Evolutionary conservation across 768 basidiomycete species (phyloP).

Genomic region (Suillus discolor): DNA sequence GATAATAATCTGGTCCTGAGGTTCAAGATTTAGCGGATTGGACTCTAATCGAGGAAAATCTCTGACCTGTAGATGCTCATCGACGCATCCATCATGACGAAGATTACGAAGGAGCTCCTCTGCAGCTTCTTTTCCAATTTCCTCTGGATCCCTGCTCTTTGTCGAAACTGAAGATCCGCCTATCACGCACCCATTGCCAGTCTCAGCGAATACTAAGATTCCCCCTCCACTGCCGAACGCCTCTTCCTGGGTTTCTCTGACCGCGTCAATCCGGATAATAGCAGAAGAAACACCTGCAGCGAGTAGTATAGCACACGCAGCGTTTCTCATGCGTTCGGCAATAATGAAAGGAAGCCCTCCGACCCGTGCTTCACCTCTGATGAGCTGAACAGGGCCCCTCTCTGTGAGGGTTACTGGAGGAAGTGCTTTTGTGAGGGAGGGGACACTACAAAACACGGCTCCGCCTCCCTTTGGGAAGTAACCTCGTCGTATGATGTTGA

Average conservation of each 20-base stretch:
- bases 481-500: constrained; percentile 59
- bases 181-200: constrained; percentile 64
- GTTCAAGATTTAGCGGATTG: not conserved
- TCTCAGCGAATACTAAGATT: constrained; percentile 75
- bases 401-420: constrained; percentile 52
- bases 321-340: constrained; percentile 57
- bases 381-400: constrained; percentile 52
- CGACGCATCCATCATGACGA: constrained; percentile 69
- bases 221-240: constrained; percentile 69
- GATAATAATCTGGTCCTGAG: constrained; percentile 75
- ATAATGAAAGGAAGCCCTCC: constrained; percentile 62
- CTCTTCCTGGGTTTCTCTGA: constrained; percentile 46
- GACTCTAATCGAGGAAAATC: not conserved
- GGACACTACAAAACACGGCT: constrained; percentile 46
- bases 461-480: constrained; percentile 80
- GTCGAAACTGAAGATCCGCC: constrained; percentile 69
- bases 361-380: constrained; percentile 65
- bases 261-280: constrained; percentile 42
- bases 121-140: constrained; percentile 64
- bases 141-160: constrained; percentile 46
- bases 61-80: constrained; percentile 61
- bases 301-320: constrained; percentile 49
- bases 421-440: constrained; percentile 42
- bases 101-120: constrained; percentile 58
- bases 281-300: constrained; percentile 35